Percentiles rank a stretch among this genome's conserved stretches.
Evolutionary conservation across 2,329 filamentous ascomycete species (phyloP).

Genomic region (Cytospora piceae): DNA sequence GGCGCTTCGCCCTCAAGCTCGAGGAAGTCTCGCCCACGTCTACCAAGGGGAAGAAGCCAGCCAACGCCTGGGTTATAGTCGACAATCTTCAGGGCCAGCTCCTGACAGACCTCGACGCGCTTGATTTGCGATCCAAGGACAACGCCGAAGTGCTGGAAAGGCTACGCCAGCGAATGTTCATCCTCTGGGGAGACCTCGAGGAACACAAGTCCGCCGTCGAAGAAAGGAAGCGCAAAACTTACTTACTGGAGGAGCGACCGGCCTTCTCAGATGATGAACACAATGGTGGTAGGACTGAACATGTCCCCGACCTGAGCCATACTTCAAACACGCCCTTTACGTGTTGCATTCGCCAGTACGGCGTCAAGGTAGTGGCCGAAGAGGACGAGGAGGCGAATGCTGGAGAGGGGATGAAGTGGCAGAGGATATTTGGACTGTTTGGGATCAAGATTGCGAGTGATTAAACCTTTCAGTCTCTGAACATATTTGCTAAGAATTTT

Average conservation of each 20-base stretch:
- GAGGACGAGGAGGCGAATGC: constrained; percentile 50
- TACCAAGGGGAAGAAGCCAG: constrained; percentile 40
- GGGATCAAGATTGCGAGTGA: constrained; percentile 59
- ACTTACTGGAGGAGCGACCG: constrained; percentile 38
- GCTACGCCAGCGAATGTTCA: constrained; percentile 72
- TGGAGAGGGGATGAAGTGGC: constrained; percentile 56
- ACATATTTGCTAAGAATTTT: not conserved
- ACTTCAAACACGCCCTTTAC: constrained; percentile 63
- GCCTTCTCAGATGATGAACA: constrained; percentile 39
- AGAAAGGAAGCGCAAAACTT: constrained; percentile 32
- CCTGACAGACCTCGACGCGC: constrained; percentile 53
- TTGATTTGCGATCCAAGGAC: constrained; percentile 59
- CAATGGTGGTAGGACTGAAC: constrained; percentile 24
- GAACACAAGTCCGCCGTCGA: constrained; percentile 61
- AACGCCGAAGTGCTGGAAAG: constrained; percentile 46
- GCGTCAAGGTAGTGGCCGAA: constrained; percentile 51
- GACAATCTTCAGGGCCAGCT: constrained; percentile 58
- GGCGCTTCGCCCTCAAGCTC: constrained; percentile 79
- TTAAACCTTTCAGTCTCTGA: not conserved
- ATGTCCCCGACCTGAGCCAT: constrained; percentile 26
- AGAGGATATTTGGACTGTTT: constrained; percentile 66
- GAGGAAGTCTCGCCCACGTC: constrained; percentile 61
- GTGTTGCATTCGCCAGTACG: constrained; percentile 75
- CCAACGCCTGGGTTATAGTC: constrained; percentile 70
- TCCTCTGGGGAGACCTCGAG: constrained; percentile 85